Base-by-base conservation (phyloP, 2,329 filamentous ascomycete genomes). In the Chrysoporthe austroafricana region DNA sequence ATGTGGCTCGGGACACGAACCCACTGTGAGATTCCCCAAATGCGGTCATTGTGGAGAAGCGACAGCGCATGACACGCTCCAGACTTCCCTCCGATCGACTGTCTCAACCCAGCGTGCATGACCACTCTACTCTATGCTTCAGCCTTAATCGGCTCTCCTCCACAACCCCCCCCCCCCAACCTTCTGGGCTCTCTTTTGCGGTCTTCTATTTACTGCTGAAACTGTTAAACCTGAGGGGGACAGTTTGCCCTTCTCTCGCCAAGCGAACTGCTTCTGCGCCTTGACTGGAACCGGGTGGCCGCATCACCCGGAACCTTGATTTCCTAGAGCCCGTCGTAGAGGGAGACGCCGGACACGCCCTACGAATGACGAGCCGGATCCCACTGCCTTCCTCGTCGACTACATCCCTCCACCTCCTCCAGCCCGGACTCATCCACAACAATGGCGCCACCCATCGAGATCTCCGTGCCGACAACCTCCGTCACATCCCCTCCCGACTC, bases 391-490 rank as follows among this genome's bases (percentile, higher is more conserved):
- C 4, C 18, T 13, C 34, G 14, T 16, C 34, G 16, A 16, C 34
- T n/a, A 36, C 54, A 57, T 57, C 54, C 54, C n/a, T 34, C 7
- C 50, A 54, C 7, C 26, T 54, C 32, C 2, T 54, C 50, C 21
- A 26, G 21, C 26, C 8, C 32, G 50, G 26, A 21, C 14, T 14
- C 50, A 13, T 36, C 46, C 34, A 39, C 56, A 21, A 50, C 21
- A 18, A 90, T 90, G 88, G 86, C 87, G 70, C 88, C 88, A 63
- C 86, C 88, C 50, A 84, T 86, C 75, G 88, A 91, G 76, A 89
- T 91, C 75, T 87, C 86, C 69, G 90, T 91, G 72, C 88, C 88
- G 13, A 87, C 86, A n/a, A 90, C 88, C 61, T 88, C 86, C 70
- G 78, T 87, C 67, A 83, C 84, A 63, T 77, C 77, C 0, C 77